Evolutionary conservation across 2,329 filamentous ascomycete species (phyloP).

Genomic region (Metarhizium anisopliae): DNA sequence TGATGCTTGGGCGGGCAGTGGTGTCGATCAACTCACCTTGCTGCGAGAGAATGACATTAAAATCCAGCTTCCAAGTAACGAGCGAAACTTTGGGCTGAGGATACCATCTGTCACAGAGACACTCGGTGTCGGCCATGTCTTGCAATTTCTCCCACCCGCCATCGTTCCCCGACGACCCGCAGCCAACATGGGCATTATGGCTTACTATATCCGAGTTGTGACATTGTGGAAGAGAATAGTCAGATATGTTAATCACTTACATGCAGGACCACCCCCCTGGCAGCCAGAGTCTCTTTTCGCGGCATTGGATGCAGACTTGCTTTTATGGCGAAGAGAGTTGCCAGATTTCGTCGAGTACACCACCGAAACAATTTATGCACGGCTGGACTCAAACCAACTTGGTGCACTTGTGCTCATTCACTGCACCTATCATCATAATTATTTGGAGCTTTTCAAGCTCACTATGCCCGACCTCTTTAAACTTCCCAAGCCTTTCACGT

Average conservation of each 20-base stretch:
- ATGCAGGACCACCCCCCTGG: conserved; percentile 31
- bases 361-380: conserved; percentile 34
- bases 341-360: conserved; percentile 35
- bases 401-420: conserved; percentile 35
- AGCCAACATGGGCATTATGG: conserved; percentile 35
- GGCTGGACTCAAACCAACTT: conserved; percentile 36
- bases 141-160: conserved; percentile 29
- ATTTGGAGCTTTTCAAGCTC: conserved; percentile 36
- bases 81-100: conserved; percentile 31
- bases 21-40: conserved; percentile 28
- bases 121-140: conserved; percentile 29
- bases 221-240: conserved; percentile 32
- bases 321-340: conserved; percentile 30
- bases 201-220: conserved; percentile 32
- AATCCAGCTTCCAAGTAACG: conserved; percentile 30
- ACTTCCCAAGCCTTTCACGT: conserved; percentile 29
- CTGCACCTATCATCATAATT: conserved; percentile 37
- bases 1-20: conserved; percentile 30
- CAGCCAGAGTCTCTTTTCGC: conserved; percentile 33
- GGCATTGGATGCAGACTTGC: conserved; percentile 29
- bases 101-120: conserved; percentile 31
- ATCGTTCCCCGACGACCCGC: conserved; percentile 29
- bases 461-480: conserved; percentile 36
- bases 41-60: conserved; percentile 31
- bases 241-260: conserved; percentile 32